phyloP scores from a whole-genome alignment of 2,329 filamentous ascomycete genomes.

The Colletotrichum viniferum region DNA sequence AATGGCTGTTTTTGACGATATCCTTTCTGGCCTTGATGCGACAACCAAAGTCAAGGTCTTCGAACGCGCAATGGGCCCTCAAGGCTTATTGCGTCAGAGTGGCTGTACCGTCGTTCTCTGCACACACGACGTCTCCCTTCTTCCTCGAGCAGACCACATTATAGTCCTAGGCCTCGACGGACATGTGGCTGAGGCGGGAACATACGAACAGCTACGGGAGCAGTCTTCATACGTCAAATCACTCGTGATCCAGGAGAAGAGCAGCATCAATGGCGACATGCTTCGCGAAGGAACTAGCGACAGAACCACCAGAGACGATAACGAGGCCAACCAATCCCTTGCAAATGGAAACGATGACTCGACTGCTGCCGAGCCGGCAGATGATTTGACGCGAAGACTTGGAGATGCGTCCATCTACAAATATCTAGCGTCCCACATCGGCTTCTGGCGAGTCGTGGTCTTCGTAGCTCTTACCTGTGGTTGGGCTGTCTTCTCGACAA shows the following conservation, averaged over 20 bases:
- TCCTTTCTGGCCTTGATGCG: conserved; percentile 48
- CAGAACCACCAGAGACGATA: accelerated
- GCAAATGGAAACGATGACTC: neutral
- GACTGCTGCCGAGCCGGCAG: neutral
- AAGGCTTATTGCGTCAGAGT: conserved; percentile 43
- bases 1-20: conserved; percentile 50
- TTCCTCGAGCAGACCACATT: neutral
- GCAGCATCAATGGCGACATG: neutral
- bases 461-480: neutral
- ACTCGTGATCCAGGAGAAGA: neutral
- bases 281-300: neutral
- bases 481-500: neutral
- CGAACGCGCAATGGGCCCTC: conserved; percentile 39
- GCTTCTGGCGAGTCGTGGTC: neutral
- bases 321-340: neutral
- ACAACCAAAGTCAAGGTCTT: conserved; percentile 47
- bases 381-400: neutral
- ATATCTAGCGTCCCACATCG: neutral
- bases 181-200: neutral
- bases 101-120: conserved; percentile 12
- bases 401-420: neutral
- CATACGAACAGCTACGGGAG: neutral
- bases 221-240: neutral
- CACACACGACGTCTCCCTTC: conserved; percentile 15
- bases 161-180: neutral